Percentiles rank a stretch among this genome's conserved stretches.
phyloP scores from a whole-genome alignment of 73 alveolate genomes.

The Urostyla sp. region DNA sequence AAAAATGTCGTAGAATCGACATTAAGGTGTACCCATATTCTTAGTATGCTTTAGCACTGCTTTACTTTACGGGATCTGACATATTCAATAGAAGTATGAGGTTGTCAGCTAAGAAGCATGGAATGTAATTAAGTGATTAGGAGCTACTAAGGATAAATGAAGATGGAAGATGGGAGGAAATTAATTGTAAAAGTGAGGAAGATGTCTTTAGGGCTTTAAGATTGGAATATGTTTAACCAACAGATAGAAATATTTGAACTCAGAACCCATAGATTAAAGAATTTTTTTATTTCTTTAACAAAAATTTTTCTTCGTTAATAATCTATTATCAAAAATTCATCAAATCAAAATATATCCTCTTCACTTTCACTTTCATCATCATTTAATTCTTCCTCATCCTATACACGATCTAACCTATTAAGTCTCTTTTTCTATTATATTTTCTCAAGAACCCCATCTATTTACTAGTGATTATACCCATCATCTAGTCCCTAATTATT shows the following conservation, averaged over 20 bases:
- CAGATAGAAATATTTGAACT: conserved; percentile 91
- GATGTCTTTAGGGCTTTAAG: conserved; percentile 87
- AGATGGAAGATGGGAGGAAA: conserved; percentile 25
- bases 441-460: neutral
- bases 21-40: conserved; percentile 88
- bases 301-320: too few species aligned
- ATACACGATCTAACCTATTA: neutral
- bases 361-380: neutral
- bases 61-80: conserved; percentile 96
- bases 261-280: too few species aligned
- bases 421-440: neutral
- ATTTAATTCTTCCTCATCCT: neutral
- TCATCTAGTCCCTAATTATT: neutral
- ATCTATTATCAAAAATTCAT: too few species aligned
- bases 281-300: too few species aligned
- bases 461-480: neutral
- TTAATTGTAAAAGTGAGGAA: conserved; percentile 84
- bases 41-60: conserved; percentile 87
- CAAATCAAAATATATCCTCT: too few species aligned
- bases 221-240: conserved; percentile 83
- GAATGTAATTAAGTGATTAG: conserved; percentile 89
- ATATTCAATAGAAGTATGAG: conserved; percentile 92
- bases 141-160: conserved; percentile 77
- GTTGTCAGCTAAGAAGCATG: conserved; percentile 85
- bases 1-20: conserved; percentile 87